Evolutionary conservation across 345 rosid genomes (phyloP).

Genomic region (Excoecaria agallocha): DNA sequence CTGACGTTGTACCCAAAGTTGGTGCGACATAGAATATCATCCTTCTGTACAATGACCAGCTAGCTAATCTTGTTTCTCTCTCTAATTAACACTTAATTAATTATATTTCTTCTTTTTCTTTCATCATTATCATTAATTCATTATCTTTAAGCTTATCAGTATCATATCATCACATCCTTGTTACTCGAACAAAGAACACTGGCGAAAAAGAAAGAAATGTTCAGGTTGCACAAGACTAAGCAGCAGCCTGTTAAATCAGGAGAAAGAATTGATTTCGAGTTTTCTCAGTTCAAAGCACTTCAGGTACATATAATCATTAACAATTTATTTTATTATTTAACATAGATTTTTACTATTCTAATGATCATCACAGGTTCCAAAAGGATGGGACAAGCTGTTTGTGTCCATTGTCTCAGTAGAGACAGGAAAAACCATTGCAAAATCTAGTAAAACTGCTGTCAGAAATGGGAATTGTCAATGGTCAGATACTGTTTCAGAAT

Average conservation of each 20-base stretch:
- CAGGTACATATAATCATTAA: conserved; percentile 30
- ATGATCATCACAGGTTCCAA: conserved; percentile 44
- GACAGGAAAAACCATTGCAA: conserved; percentile 49
- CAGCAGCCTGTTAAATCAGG: conserved; percentile 28
- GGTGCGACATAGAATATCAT: conserved; percentile 25
- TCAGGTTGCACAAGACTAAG: conserved; percentile 41
- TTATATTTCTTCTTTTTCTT: neutral
- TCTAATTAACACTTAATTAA: too few relatives aligned
- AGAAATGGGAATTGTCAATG: conserved; percentile 58
- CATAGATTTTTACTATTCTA: neutral
- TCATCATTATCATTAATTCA: neutral
- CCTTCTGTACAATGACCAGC: conserved; percentile 26
- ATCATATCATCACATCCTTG: too few relatives aligned
- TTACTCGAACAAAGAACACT: neutral
- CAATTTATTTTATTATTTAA: neutral
- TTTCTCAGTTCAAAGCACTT: conserved; percentile 45
- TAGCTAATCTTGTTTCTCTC: conserved; percentile 26
- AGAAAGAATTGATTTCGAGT: conserved; percentile 48
- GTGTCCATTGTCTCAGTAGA: conserved; percentile 43
- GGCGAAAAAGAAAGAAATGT: conserved; percentile 29
- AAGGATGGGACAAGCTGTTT: conserved; percentile 59
- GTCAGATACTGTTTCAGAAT: conserved; percentile 44
- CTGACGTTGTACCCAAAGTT: conserved; percentile 22
- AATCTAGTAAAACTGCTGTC: conserved; percentile 39
- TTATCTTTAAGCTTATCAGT: neutral